Conservation (phyloP, 1,139 yeast species). For the Pichia sp. region DNA sequence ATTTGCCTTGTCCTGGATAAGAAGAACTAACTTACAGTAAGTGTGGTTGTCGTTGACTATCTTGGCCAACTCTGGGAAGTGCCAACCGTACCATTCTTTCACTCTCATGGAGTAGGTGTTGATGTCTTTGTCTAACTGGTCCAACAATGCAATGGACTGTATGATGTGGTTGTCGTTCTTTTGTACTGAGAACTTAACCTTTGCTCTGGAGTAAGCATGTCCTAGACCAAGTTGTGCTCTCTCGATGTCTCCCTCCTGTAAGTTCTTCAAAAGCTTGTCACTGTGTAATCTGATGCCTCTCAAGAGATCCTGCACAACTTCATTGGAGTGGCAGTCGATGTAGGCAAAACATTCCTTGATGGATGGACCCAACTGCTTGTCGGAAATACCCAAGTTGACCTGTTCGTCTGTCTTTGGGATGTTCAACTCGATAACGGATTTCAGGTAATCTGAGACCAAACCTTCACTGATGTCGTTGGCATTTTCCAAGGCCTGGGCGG, state of each 20-base stretch:
- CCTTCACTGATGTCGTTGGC: constrained; percentile 98
- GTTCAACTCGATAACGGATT: constrained; percentile 83
- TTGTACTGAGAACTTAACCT: constrained; percentile 97
- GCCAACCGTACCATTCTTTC: constrained; percentile 99
- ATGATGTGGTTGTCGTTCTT: constrained; percentile 98
- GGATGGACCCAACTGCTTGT: constrained; percentile 93
- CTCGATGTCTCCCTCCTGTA: constrained; percentile 93
- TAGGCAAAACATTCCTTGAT: constrained; percentile 86
- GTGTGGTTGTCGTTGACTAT: constrained; percentile 88
- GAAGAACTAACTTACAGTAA: constrained; percentile 78
- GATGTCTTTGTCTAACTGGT: constrained; percentile 94
- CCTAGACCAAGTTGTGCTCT: constrained; percentile 98
- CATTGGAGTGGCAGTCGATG: constrained; percentile 87
- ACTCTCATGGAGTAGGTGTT: constrained; percentile 98
- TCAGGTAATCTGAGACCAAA: constrained; percentile 86
- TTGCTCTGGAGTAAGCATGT: constrained; percentile 97
- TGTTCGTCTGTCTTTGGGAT: constrained; percentile 76
- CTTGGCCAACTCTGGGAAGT: constrained; percentile 97
- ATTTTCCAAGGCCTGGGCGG: constrained; percentile 97
- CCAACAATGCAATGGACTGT: constrained; percentile 95
- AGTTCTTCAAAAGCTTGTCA: constrained; percentile 80
- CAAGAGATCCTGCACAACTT: constrained; percentile 87
- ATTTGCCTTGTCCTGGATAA: constrained; percentile 83
- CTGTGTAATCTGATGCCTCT: constrained; percentile 95
- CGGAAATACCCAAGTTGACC: constrained; percentile 80